Conservation (phyloP, 2,329 filamentous ascomycete species). For the Thielaviopsis musarum region DNA sequence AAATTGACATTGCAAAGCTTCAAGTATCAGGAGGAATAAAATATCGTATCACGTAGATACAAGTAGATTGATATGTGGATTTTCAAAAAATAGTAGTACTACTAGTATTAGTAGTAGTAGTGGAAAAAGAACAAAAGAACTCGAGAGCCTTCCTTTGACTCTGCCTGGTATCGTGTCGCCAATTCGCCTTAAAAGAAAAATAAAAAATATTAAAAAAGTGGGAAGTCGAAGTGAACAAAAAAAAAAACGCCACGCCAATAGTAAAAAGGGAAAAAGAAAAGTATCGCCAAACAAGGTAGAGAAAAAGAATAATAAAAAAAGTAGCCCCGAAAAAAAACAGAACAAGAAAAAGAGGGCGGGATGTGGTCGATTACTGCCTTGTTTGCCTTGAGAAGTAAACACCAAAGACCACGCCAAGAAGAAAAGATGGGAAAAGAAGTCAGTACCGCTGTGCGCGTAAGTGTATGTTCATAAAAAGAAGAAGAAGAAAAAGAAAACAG, state of each 20-base stretch:
- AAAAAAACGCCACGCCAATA: background rate
- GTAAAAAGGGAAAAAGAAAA: background rate
- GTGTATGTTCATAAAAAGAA: background rate
- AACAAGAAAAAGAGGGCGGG: background rate
- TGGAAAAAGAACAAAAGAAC: constrained; percentile 2
- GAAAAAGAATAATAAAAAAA: background rate
- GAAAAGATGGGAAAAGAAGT: background rate
- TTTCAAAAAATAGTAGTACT: background rate
- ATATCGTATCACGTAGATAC: background rate
- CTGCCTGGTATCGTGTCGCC: constrained; percentile 12
- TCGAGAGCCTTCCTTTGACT: constrained; percentile 5
- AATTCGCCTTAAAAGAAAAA: constrained; percentile 6
- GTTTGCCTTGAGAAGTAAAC: too few relatives aligned
- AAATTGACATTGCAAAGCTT: too few relatives aligned
- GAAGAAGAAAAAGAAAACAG: background rate
- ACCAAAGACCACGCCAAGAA: background rate
- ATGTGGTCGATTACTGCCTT: too few relatives aligned
- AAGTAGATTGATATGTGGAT: background rate
- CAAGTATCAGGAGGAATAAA: background rate
- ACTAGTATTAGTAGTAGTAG: background rate
- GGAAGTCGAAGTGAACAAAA: background rate
- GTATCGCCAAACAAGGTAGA: background rate
- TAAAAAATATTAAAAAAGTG: background rate
- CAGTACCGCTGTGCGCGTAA: background rate
- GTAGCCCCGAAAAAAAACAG: background rate